Base-by-base conservation (phyloP, 805 yeast species). In the Saturnispora besseyi region DNA sequence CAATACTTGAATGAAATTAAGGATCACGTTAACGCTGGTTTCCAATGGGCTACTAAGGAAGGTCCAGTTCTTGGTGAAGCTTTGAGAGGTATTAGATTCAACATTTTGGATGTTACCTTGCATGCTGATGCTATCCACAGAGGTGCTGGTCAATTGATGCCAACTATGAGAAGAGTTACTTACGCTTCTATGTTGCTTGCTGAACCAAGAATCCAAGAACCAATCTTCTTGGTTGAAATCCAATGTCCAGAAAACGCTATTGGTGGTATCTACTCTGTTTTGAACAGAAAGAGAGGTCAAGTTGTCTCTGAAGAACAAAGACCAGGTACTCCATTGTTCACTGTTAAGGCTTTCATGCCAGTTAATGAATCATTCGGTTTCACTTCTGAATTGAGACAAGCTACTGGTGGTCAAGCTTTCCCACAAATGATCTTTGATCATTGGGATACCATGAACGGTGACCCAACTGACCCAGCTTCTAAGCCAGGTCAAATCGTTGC, bases 381-480 rank as follows among this genome's bases (percentile, higher is more conserved):
- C 96, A 85, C 96, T 67, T 93, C 95, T 81, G 96, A 90, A 70
- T 85, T 91, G 72, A 88, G 99, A 83, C 97, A 91, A 80, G 96
- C 98, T 71, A 91, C 99, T 70, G 97, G 96, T 87, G 99, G 99
- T 77, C 99, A 91, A 83, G 99, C 99, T 75, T 91, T 91, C 99
- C 99, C 99, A 78, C 98, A 91, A 81, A 82, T 93, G 95, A 95
- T 93, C 75, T 93, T 91, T 77, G 98, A 93, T 76, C 99, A 91
- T 76, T 91, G 98, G 98, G 78, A 88, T 62, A 75, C 87, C 66
- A 78, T 93, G 80, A 69, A 71, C 63, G 96, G 96, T 75, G 93
- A 89, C 76, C 95, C 95, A 72, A 76, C 85, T 62, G 98, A 91
- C 77, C 83, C 90, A 71, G 62, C 83, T 66, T 60, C 81, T 57